Evolutionary conservation across 129 eudicot species (phyloP).

Genomic region (Pulicaria dysenterica): DNA sequence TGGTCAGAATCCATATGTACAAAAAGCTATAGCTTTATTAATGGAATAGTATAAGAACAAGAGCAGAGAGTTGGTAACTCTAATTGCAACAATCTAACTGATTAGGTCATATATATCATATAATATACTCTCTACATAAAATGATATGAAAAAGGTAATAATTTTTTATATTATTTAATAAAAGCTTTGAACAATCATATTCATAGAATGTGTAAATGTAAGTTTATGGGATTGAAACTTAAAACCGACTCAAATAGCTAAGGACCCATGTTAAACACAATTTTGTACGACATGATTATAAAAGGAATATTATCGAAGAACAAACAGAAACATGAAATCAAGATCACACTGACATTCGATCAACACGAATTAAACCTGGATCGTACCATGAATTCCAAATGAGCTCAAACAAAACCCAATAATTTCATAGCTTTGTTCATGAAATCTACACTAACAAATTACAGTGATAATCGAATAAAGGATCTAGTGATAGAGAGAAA

Average conservation of each 20-base stretch:
- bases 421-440: background rate
- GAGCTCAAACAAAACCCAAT: background rate
- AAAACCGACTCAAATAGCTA: no score
- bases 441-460: background rate
- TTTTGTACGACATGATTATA: no score
- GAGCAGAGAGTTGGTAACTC: constrained; percentile 12
- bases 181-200: background rate
- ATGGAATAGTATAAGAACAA: constrained; percentile 3
- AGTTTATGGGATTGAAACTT: background rate
- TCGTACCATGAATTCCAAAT: background rate
- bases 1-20: background rate
- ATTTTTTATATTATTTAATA: background rate
- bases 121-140: constrained; percentile 19
- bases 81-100: background rate
- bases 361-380: background rate
- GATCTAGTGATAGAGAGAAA: constrained; percentile 27
- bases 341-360: constrained; percentile 29
- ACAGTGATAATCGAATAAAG: no score
- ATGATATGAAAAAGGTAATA: constrained; percentile 2
- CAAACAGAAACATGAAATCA: constrained; percentile 8
- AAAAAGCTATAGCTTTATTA: background rate
- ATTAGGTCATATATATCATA: constrained; percentile 8
- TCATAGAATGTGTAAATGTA: background rate
- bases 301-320: background rate
- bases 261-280: no score